phyloP scores from a whole-genome alignment of 768 basidiomycete genomes.

The Macrolepiota fuliginosa region DNA sequence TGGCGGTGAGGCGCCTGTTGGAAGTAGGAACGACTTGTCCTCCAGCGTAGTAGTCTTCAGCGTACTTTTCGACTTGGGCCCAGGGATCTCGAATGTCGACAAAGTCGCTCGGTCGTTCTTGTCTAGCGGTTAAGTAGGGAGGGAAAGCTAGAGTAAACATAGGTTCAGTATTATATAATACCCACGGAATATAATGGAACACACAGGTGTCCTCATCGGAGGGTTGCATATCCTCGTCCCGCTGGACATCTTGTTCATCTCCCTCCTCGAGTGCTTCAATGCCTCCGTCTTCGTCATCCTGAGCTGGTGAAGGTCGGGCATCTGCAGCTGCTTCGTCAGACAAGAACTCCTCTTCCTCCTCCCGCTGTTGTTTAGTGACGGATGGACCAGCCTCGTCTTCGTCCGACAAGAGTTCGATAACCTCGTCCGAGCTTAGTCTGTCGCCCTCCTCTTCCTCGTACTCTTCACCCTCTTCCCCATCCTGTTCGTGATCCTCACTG shows the following conservation, averaged over 20 bases:
- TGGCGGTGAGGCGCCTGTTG: slow-evolving; percentile 17
- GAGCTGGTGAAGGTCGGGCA: slow-evolving; percentile 11
- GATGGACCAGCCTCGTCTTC: not conserved
- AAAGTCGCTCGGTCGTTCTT: not conserved
- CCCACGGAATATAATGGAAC: slow-evolving; percentile 11
- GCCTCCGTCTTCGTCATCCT: slow-evolving; percentile 12
- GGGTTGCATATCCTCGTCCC: slow-evolving; percentile 29
- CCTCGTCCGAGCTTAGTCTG: slow-evolving; percentile 7
- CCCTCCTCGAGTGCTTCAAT: slow-evolving; percentile 1
- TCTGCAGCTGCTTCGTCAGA: slow-evolving; percentile 20
- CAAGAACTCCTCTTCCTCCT: slow-evolving; percentile 20
- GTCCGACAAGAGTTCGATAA: slow-evolving; percentile 6
- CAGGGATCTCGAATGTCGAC: slow-evolving; percentile 34
- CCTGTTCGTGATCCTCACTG: slow-evolving; percentile 15
- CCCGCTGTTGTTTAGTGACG: not conserved
- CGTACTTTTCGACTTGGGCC: slow-evolving; percentile 30
- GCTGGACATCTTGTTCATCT: slow-evolving; percentile 8
- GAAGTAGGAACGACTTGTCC: slow-evolving; percentile 30
- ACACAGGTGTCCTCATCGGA: slow-evolving; percentile 29
- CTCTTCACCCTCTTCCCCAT: slow-evolving; percentile 22
- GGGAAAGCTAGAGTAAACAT: slow-evolving; percentile 21
- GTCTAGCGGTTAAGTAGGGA: slow-evolving; percentile 12
- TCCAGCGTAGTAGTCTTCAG: slow-evolving; percentile 39
- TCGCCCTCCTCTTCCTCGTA: slow-evolving; percentile 21
- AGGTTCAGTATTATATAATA: slow-evolving; percentile 5